These are phyloP conservation scores for Monilinia vaccinii-corymbosi DNA, from an alignment of 2,329 filamentous ascomycete species.

Conservation along the genomic window DNA sequence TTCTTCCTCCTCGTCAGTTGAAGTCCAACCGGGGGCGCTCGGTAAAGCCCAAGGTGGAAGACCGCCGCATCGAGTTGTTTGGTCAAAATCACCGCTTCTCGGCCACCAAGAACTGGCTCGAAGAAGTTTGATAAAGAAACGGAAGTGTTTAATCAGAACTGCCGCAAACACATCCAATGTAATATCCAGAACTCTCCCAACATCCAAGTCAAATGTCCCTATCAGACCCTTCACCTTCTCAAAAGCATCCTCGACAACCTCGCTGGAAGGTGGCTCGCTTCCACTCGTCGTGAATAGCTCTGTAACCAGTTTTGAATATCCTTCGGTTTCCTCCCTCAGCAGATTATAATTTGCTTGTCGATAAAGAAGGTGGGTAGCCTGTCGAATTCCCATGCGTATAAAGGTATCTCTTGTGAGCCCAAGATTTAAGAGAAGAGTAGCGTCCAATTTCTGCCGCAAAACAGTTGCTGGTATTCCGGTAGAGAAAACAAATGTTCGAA, in stretches of 20 bases:
- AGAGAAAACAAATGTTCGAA: slow-evolving; percentile 61
- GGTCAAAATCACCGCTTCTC: slow-evolving; percentile 45
- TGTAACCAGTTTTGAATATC: slow-evolving; percentile 91
- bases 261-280: slow-evolving; percentile 63
- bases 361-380: slow-evolving; percentile 88
- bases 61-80: slow-evolving; percentile 41
- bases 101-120: slow-evolving; percentile 97
- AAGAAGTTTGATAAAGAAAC: slow-evolving; percentile 90
- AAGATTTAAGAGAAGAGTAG: slow-evolving; percentile 62
- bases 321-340: slow-evolving; percentile 88
- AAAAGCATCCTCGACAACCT: slow-evolving; percentile 76
- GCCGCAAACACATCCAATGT: slow-evolving; percentile 92
- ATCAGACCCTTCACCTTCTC: slow-evolving; percentile 90
- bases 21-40: slow-evolving; percentile 51
- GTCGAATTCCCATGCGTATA: slow-evolving; percentile 70
- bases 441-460: slow-evolving; percentile 79
- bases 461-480: slow-evolving; percentile 62
- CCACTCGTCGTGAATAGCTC: slow-evolving; percentile 88
- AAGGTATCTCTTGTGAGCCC: slow-evolving; percentile 83
- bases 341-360: slow-evolving; percentile 96
- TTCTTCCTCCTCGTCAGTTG: slow-evolving; percentile 60
- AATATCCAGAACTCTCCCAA: slow-evolving; percentile 87
- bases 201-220: slow-evolving; percentile 93
- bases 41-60: slow-evolving; percentile 84
- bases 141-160: slow-evolving; percentile 82